Evolutionary conservation across 2,329 filamentous ascomycete genomes (phyloP).

Genomic region (Arthrobotrys sinensis): DNA sequence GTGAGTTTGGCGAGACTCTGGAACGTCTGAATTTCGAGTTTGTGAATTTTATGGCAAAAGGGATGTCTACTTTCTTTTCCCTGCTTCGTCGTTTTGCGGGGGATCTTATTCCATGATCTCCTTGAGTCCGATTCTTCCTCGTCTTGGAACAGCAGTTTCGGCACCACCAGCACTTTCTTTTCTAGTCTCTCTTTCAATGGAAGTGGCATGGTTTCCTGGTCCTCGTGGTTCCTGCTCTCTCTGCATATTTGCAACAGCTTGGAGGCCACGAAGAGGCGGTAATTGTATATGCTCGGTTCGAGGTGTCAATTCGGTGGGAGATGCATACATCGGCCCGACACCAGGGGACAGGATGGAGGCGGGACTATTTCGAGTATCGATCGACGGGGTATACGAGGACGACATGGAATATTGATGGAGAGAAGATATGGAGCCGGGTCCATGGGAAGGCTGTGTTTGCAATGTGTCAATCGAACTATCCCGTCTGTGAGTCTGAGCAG

Average conservation of each 20-base stretch:
- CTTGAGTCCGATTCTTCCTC: conserved; percentile 55
- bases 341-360: conserved; percentile 54
- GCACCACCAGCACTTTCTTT: conserved; percentile 1
- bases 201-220: conserved; percentile 28
- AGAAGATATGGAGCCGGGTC: conserved; percentile 40
- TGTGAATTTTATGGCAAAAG: not conserved
- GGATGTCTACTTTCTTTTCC: not conserved
- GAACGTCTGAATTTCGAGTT: not conserved
- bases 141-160: conserved; percentile 36
- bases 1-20: not conserved
- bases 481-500: conserved; percentile 33
- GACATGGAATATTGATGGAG: conserved; percentile 57
- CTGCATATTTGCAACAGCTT: conserved; percentile 23
- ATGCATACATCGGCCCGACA: conserved; percentile 54
- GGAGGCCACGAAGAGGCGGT: conserved; percentile 48
- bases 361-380: conserved; percentile 52
- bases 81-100: not conserved
- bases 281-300: conserved; percentile 55
- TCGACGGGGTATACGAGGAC: conserved; percentile 51
- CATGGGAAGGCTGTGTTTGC: conserved; percentile 38
- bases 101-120: conserved; percentile 50
- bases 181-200: conserved; percentile 25
- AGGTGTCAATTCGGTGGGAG: conserved; percentile 53
- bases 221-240: conserved; percentile 47
- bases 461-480: conserved; percentile 51